Base-by-base conservation (phyloP, 2,329 filamentous ascomycete species). In the Teratosphaeria nubilosa region DNA sequence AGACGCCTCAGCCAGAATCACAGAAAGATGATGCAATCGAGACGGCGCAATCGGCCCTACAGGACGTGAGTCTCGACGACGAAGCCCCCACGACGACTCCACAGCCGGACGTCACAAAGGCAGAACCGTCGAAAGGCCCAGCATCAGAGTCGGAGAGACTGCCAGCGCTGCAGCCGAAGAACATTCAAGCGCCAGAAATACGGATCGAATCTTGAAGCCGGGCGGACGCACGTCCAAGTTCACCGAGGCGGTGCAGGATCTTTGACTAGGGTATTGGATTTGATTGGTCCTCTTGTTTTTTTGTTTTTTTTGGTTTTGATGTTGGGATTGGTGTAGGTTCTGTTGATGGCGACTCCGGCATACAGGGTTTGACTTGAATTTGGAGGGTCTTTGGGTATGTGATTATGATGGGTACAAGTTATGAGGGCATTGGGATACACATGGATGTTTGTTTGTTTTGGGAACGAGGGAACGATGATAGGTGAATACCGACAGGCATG, bases 181-280 rank as follows among this genome's bases (percentile, higher is more conserved):
- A 55, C 60, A 41, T 62, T 62, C 65, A 65, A 53, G 62, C 64
- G 54, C 64, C 65, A 51, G 58, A 66, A 55, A 62, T 64, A 54
- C 50, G 30, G 45, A 62, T 60, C 45, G 64, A 66, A 55, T 69
- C 67, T 58, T 69, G 63, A 67, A 65, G 10, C 9, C 9, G 16
- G 41, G 20, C n/a, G 20, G n/a, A 48, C 27, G 27, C 27, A 48
- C 3, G 41, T 48, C 41, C 59, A 67, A 64, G 59, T 68, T 68
- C 45, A 61, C 56, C 27, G 66, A 69, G 61, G 60, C 52, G 14
- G 54, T 54, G 34, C 56, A 62, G 25, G 62, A 59, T 56, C 59
- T 64, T 13, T 53, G 51, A 53, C 51, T 30, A 20, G 25, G 51
- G 25, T 34, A 34, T 53, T 53, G 51, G 25, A 24, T 20, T 30